Conservation (phyloP, 805 yeast genomes). For the Monosporozyma yasuniensis region DNA sequence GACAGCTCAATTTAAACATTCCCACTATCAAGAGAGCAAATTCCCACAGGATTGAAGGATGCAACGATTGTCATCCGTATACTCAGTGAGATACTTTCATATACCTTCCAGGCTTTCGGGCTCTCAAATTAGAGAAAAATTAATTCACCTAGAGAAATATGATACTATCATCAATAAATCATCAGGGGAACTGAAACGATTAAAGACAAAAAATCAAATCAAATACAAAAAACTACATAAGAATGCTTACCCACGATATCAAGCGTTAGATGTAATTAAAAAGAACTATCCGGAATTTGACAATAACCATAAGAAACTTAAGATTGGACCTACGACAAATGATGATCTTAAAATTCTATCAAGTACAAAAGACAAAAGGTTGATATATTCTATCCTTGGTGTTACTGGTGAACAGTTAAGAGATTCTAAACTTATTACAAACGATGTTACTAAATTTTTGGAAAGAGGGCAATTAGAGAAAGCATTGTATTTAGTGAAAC, state of each 20-base stretch:
- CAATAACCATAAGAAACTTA: constrained; percentile 1
- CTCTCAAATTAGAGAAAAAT: constrained; percentile 16
- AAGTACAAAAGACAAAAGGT: constrained; percentile 34
- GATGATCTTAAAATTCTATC: constrained; percentile 29
- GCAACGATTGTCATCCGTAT: not conserved
- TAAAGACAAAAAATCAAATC: constrained; percentile 11
- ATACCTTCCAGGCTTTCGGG: not conserved
- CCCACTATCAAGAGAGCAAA: too few species aligned
- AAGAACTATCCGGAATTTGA: constrained; percentile 8
- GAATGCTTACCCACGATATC: constrained; percentile 22
- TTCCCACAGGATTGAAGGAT: not conserved
- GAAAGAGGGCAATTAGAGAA: constrained; percentile 40
- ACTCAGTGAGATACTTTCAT: not conserved
- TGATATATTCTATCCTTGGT: constrained; percentile 50
- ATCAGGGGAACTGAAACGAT: constrained; percentile 12
- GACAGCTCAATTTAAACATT: not conserved
- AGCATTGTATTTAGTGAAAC: constrained; percentile 42
- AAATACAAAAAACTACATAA: constrained; percentile 17
- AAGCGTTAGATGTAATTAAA: constrained; percentile 20
- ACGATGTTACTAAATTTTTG: constrained; percentile 46
- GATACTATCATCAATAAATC: constrained; percentile 13
- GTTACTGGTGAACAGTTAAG: constrained; percentile 46
- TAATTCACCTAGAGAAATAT: constrained; percentile 11
- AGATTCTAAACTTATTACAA: constrained; percentile 49
- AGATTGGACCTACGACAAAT: constrained; percentile 32